Evolutionary conservation across 2,329 filamentous ascomycete genomes (phyloP), one percentile per base, ranked within the genome.

Genomic region (Epichloe hybrida): DNA sequence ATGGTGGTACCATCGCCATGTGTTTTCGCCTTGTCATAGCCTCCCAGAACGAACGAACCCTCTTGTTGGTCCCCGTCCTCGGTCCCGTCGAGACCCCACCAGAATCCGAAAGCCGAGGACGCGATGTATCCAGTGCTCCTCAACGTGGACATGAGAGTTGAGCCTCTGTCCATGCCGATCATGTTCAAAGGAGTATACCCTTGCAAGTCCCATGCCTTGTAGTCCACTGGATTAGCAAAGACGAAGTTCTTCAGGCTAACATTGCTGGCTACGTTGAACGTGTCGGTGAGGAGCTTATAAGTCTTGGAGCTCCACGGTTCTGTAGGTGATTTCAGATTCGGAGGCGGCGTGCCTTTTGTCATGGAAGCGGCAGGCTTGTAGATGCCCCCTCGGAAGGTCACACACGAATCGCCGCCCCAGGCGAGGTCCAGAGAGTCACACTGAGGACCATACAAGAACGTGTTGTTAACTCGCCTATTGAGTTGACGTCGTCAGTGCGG

Each of bases 201-300:
- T 17, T 54, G 31, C 31, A 39, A 3, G 50, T 36, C 1, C 46
- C 46, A 55, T 53, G 6, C 3, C 11, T 13, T 36, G 0, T 39
- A n/a, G n/a, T 50, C 27, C 13, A 50, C 13, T 3, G 56, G 50
- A 15, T 39, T 40, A 8, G 46, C 52, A 13, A 57, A 40, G 3
- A 51, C 45, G 20, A 55, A 54, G 15, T 50, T 13, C 15, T n/a
- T 39, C 15, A 39, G 17, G 5, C 37, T n/a, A 39, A 39, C 38
- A 17, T 52, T 46, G 21, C 46, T 13, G 27, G 31, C 48, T 13
- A 55, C 9, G 17, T 5, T 17, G 2, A 56, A 3, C 4, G 47
- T 54, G 1, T 54, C 54, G 11, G 54, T 57, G 38, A 58, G 52
- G 36, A 57, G 0, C 11, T 40, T 11, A 40, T 55, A 57, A 13